Percentiles rank a stretch among this genome's conserved stretches.
phyloP scores from a whole-genome alignment of 2,329 filamentous ascomycete species.

The Epichloe hybrida region DNA sequence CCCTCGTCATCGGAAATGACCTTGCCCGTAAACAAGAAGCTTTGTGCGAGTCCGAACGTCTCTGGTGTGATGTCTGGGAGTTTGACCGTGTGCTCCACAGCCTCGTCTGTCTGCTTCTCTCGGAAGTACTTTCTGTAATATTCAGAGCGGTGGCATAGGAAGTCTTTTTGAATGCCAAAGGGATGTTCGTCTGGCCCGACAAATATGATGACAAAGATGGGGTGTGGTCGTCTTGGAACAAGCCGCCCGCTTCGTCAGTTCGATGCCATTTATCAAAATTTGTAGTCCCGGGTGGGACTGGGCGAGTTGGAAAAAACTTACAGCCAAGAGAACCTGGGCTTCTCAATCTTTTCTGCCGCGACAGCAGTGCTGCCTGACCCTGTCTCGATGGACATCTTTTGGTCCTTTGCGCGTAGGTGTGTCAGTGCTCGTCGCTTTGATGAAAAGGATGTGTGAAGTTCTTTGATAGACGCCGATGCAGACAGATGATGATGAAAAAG shows the following conservation, averaged over 20 bases:
- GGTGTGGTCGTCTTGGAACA: constrained; percentile 31
- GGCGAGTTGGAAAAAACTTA: constrained; percentile 10
- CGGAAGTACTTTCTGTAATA: constrained; percentile 35
- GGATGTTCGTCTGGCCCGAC: constrained; percentile 38
- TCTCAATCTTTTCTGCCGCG: not conserved
- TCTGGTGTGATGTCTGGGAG: constrained; percentile 34
- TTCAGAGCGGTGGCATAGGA: constrained; percentile 37
- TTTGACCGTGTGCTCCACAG: constrained; percentile 36
- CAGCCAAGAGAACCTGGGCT: constrained; percentile 24
- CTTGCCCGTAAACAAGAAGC: constrained; percentile 38
- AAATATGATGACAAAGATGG: constrained; percentile 40
- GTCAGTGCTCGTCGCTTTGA: not conserved
- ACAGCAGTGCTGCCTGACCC: constrained; percentile 4
- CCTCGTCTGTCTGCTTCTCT: constrained; percentile 17
- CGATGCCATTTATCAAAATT: too few species aligned
- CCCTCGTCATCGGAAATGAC: constrained; percentile 29
- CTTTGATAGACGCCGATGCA: too few species aligned
- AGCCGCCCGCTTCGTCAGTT: not conserved
- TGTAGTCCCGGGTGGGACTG: not conserved
- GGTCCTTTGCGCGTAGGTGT: not conserved
- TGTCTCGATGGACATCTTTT: constrained; percentile 5
- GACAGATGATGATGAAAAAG: not conserved
- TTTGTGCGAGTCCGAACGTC: constrained; percentile 41
- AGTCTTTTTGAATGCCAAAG: constrained; percentile 46
- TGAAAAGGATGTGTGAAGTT: not conserved